phyloP scores from a whole-genome alignment of 805 yeast species.

The Kuraishia cidri region DNA sequence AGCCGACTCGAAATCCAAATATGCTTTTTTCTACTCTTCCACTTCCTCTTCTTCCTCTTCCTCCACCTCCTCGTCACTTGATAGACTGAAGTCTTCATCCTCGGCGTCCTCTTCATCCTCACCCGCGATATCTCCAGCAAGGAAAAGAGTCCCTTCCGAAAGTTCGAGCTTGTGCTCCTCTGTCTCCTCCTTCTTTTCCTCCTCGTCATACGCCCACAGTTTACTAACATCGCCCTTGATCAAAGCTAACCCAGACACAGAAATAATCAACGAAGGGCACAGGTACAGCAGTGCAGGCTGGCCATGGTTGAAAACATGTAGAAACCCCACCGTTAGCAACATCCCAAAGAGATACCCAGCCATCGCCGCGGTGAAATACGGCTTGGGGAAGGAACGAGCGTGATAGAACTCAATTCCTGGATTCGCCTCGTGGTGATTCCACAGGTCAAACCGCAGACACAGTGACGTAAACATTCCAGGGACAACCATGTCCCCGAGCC shows the following conservation, averaged over 20 bases:
- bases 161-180: slow-evolving; percentile 16
- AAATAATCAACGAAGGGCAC: slow-evolving; percentile 35
- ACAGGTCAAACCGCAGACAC: slow-evolving; percentile 46
- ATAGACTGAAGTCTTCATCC: slow-evolving; percentile 11
- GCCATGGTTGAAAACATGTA: slow-evolving; percentile 30
- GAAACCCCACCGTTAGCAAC: slow-evolving; percentile 27
- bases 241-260: slow-evolving; percentile 24
- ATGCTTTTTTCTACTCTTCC: slow-evolving; percentile 4
- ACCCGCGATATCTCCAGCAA: slow-evolving; percentile 9
- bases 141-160: too few species aligned
- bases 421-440: slow-evolving; percentile 23
- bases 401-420: slow-evolving; percentile 28
- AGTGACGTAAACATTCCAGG: slow-evolving; percentile 49
- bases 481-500: slow-evolving; percentile 58
- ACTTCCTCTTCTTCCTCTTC: slow-evolving; percentile 9
- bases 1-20: too few species aligned
- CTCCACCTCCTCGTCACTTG: slow-evolving; percentile 3
- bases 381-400: slow-evolving; percentile 24
- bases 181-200: slow-evolving; percentile 8
- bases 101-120: slow-evolving; percentile 15
- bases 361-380: slow-evolving; percentile 38
- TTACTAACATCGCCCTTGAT: slow-evolving; percentile 28
- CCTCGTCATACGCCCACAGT: slow-evolving; percentile 26
- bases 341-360: slow-evolving; percentile 41
- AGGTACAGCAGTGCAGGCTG: slow-evolving; percentile 66